Evolutionary conservation across 257 asterid genomes (phyloP).

Genomic region (Solanum ossicruentum): DNA sequence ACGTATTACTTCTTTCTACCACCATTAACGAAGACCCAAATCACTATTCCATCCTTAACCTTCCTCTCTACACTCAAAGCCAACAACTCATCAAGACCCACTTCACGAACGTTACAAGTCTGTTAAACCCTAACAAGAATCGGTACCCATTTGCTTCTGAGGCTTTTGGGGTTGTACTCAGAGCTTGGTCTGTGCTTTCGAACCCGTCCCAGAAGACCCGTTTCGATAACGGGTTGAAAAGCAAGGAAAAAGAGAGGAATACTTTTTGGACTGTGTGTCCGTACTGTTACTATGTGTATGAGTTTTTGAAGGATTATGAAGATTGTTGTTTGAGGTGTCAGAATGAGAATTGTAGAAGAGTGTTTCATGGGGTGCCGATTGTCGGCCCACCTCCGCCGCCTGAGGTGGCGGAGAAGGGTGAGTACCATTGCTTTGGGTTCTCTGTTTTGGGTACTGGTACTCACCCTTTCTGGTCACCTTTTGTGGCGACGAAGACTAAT

Average conservation of each 20-base stretch:
- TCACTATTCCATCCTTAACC: constrained; percentile 32
- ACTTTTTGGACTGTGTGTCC: constrained; percentile 58
- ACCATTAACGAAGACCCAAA: constrained; percentile 14
- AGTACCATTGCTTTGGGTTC: constrained; percentile 34
- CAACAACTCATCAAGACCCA: constrained; percentile 6
- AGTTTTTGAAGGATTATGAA: constrained; percentile 25
- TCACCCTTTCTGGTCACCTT: constrained; percentile 25
- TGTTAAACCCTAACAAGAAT: constrained; percentile 30
- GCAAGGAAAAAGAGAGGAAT: neutral
- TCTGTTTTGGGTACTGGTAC: neutral
- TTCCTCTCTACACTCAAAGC: constrained; percentile 33
- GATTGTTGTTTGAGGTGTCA: constrained; percentile 41
- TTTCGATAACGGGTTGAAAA: neutral
- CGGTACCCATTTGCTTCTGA: constrained; percentile 23
- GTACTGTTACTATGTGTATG: constrained; percentile 40
- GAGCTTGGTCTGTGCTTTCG: constrained; percentile 32
- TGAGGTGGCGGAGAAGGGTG: constrained; percentile 36
- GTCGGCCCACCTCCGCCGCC: constrained; percentile 25
- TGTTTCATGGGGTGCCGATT: constrained; percentile 30
- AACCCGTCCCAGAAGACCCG: neutral
- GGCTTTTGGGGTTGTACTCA: constrained; percentile 21
- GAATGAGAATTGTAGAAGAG: constrained; percentile 34
- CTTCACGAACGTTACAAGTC: constrained; percentile 8
- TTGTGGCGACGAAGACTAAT: neutral
- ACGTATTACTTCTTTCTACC: constrained; percentile 19